Percentiles rank a stretch among this genome's conserved stretches.
Conservation (phyloP, 371 early-diverging fungal genomes). For the Apophysomyces ossiformis region DNA sequence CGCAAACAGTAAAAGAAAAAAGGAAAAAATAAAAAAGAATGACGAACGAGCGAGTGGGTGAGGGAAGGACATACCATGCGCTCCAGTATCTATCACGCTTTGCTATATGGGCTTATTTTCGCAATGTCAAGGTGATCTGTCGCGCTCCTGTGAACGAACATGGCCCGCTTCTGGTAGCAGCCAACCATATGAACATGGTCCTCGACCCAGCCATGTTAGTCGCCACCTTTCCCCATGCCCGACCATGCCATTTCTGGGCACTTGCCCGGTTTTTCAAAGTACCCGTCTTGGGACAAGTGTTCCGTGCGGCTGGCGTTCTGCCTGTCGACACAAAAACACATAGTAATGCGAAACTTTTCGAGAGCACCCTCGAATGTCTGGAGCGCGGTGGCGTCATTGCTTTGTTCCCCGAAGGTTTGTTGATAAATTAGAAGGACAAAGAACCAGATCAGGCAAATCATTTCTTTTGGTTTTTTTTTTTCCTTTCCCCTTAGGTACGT, state of each 20-base stretch:
- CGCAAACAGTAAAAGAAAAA: neutral
- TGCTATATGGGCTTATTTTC: conserved; percentile 54
- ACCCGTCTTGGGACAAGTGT: conserved; percentile 43
- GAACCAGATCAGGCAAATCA: conserved; percentile 59
- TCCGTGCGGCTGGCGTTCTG: conserved; percentile 54
- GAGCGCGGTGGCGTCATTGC: conserved; percentile 56
- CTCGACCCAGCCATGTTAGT: conserved; percentile 60
- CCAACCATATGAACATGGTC: conserved; percentile 65
- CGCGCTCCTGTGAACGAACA: conserved; percentile 36
- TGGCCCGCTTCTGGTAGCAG: conserved; percentile 51
- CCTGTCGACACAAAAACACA: conserved; percentile 62
- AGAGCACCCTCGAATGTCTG: conserved; percentile 53
- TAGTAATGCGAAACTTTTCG: conserved; percentile 58
- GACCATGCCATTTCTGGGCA: conserved; percentile 66
- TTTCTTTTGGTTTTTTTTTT: neutral
- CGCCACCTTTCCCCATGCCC: conserved; percentile 55
- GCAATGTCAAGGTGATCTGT: conserved; percentile 49
- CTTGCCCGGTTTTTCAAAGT: conserved; percentile 56
- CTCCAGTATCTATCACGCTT: conserved; percentile 44
- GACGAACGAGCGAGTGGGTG: conserved; percentile 31
- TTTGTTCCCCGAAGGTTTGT: conserved; percentile 61
- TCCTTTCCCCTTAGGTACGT: conserved; percentile 43
- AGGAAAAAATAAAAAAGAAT: neutral
- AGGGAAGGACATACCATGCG: conserved; percentile 44
- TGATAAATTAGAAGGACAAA: conserved; percentile 13